Percentiles rank a stretch among this genome's conserved stretches.
These are phyloP conservation scores for Cicer chorassanicum DNA, from an alignment of 306 rosid species.

Conservation along the genomic window DNA sequence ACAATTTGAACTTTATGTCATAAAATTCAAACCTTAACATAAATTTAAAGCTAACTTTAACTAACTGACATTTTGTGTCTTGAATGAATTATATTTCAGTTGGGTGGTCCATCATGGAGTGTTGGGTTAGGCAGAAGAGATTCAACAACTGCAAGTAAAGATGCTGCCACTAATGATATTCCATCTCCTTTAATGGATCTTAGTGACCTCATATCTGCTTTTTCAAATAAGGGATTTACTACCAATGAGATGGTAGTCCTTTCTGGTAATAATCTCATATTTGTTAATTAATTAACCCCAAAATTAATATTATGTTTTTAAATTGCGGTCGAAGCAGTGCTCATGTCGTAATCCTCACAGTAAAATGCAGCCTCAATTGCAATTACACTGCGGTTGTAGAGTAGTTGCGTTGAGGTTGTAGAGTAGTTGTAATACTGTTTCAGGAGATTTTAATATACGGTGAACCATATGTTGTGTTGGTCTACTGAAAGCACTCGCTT, in stretches of 20 bases:
- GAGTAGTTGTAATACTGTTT: no score
- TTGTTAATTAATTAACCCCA: not conserved
- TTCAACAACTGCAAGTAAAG: conserved; percentile 69
- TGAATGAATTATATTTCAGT: conserved; percentile 37
- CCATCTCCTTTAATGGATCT: conserved; percentile 70
- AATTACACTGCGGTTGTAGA: no score
- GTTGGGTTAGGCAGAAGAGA: conserved; percentile 75
- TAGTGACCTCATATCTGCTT: conserved; percentile 53
- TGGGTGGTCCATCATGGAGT: conserved; percentile 73
- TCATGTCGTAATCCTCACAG: not conserved
- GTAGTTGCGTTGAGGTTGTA: no score
- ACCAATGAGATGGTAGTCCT: conserved; percentile 68
- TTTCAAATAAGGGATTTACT: conserved; percentile 66
- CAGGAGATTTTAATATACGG: no score
- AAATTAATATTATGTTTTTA: not conserved
- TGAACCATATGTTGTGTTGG: no score
- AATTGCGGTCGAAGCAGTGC: not conserved
- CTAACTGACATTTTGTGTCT: not conserved
- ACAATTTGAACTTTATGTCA: not conserved
- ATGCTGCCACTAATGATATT: conserved; percentile 62
- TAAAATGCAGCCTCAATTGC: not conserved
- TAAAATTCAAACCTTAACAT: not conserved
- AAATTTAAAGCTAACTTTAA: conserved; percentile 6
- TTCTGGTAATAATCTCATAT: conserved; percentile 55
- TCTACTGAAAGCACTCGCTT: no score